phyloP scores from a whole-genome alignment of 2,329 filamentous ascomycete genomes.

The Fusarium fujikuroi region DNA sequence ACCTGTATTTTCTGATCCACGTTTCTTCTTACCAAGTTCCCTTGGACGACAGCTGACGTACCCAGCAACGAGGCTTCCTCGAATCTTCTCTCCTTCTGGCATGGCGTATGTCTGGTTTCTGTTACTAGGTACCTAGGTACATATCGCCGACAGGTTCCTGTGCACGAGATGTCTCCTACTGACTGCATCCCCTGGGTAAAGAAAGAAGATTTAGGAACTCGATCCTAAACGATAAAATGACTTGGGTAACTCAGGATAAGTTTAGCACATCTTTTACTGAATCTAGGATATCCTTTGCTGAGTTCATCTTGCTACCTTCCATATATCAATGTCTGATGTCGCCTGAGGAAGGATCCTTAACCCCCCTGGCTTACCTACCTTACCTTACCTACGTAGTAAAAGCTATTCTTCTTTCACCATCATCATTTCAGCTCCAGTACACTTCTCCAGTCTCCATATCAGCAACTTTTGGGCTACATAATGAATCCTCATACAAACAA shows the following conservation, averaged over 20 bases:
- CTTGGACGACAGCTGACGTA: background rate
- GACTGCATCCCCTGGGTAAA: too few relatives aligned
- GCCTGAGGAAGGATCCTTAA: too few relatives aligned
- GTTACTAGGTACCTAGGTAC: background rate
- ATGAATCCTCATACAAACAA: background rate
- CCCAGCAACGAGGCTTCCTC: background rate
- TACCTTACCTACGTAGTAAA: too few relatives aligned
- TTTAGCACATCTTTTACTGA: background rate
- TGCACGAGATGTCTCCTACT: too few relatives aligned
- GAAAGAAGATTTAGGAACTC: too few relatives aligned
- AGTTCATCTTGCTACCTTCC: too few relatives aligned
- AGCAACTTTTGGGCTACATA: background rate
- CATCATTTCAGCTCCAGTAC: background rate
- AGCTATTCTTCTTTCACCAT: background rate
- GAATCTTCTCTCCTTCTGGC: background rate
- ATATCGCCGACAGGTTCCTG: background rate
- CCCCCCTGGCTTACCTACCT: too few relatives aligned
- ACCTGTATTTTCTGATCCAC: background rate
- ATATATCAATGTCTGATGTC: too few relatives aligned
- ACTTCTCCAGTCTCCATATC: background rate
- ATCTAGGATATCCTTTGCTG: too few relatives aligned
- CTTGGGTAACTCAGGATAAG: background rate
- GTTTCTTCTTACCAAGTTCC: background rate
- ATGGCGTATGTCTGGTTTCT: background rate
- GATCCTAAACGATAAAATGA: background rate